Base-by-base conservation (phyloP, 2,329 filamentous ascomycete species). In the Teratosphaeria epicoccoides region DNA sequence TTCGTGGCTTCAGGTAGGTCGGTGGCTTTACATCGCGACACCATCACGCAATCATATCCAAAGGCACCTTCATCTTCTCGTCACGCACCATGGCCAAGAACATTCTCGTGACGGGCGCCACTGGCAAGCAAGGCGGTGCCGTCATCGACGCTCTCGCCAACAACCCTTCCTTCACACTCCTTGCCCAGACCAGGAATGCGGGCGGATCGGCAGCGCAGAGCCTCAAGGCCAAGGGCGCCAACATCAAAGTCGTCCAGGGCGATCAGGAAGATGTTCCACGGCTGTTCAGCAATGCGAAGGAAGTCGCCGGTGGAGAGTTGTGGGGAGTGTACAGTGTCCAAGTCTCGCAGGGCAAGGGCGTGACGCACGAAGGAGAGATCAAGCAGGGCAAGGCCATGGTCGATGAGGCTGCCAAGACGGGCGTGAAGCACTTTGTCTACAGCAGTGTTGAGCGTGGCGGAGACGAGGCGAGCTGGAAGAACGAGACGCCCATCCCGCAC, bases 381-480 rank as follows among this genome's bases (percentile, higher is more conserved):
- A 59, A 61, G 2, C 82, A 85, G 64, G 82, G 81, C 49, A 81
- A 74, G 25, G 71, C 67, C 0, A 68, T 86, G 9, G 70, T 86
- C 52, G 79, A 85, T 56, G 77, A 74, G 44, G 71, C 77, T 2
- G 61, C 84, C 52, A 72, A 74, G 45, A 65, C 77, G 28, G 72
- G 73, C 10, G 79, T 85, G 44, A 72, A 74, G 54, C 76, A 81
- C 61, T 83, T 86, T 58, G 76, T 86, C 29, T 85, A 84, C 67
- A 77, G 73, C 48, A 79, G 75, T 49, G 79, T 84, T 24, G 83
- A 85, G 58, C 78, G 82, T 24, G 80, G 81, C 43, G 82, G 82
- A 45, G 63, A 65, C 37, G 74, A 78, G 37, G 71, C 70, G 17
- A 76, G 74, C 49, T 76, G 76, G 66, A 71, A 76, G 12, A 77